Evolutionary conservation across 106 monocot species (phyloP), one percentile per base, ranked within the genome.

Genomic region (Allium cepa): DNA sequence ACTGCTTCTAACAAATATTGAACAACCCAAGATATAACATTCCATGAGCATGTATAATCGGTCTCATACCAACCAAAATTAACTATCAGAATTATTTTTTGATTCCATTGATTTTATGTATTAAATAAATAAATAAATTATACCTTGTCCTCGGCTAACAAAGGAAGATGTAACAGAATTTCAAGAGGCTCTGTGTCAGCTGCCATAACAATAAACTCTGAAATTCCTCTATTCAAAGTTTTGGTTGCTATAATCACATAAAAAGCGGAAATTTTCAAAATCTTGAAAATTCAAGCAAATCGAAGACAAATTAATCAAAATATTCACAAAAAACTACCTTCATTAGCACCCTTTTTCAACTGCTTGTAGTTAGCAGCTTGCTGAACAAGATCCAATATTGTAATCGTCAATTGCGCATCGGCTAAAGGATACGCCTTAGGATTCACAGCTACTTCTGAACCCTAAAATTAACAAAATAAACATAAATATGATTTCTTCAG

Each of bases 361-460:
- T 90, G 94, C 79, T 94, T 94, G 72, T 87, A 94, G 63, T 94
- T 94, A 46, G 90, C 75, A 4, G 94, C 94, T 60, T 90, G 90
- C 52, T 90, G 94, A 63, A 94, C 68, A 51, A 94, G 87, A 60
- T 94, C 94, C 68, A 94, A 49, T 6, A 94, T 94, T 5, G 90
- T 83, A 8, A 87, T 90, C 47, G 94, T 82, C 12, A 94, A 76
- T 76, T 94, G 94, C 11, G 90, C 82, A 56, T 94, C 90, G 0
- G 94, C 94, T 74, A 94, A 67, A 63, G 94, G 94, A 59, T 90
- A 94, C 45, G 94, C 90, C 74, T 94, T 94, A 3, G 94, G 94
- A 74, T 94, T 94, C 73, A 90, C 90, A 7, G 27, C 72, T 8
- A 64, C 64, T 28, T 92, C 91, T n/a, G 77, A 79, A 48, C 69